Percentiles rank a stretch among this genome's conserved stretches.
phyloP scores from a whole-genome alignment of 1,284 basidiomycete genomes.

The Ustilago curta region DNA sequence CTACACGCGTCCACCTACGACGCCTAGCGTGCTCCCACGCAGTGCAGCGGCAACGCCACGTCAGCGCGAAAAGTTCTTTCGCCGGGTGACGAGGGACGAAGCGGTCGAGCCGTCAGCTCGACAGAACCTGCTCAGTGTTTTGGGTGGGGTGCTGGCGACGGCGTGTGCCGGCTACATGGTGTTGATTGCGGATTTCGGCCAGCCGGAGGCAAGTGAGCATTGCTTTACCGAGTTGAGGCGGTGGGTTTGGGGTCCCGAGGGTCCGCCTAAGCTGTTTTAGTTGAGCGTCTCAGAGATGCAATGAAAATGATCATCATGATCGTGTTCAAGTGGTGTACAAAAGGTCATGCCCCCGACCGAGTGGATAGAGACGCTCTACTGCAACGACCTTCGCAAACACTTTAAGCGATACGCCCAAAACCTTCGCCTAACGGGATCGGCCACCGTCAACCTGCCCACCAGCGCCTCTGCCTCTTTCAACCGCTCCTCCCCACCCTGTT shows the following conservation, averaged over 20 bases:
- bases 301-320: no score
- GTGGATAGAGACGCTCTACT: background rate
- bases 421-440: constrained; percentile 48
- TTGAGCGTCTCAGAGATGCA: no score
- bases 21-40: background rate
- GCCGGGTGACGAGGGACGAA: constrained; percentile 35
- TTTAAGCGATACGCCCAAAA: constrained; percentile 51
- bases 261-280: constrained; percentile 29
- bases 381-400: background rate
- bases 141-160: constrained; percentile 25
- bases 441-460: constrained; percentile 35
- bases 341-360: no score
- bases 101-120: constrained; percentile 10
- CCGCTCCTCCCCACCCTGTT: background rate
- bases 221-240: constrained; percentile 29
- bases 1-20: constrained; percentile 29
- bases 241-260: constrained; percentile 29
- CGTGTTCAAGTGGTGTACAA: background rate
- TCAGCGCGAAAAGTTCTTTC: constrained; percentile 42
- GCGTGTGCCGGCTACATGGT: constrained; percentile 29
- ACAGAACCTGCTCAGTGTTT: constrained; percentile 34
- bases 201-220: constrained; percentile 10
- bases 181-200: constrained; percentile 40
- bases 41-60: background rate
- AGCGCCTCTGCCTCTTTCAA: constrained; percentile 27